These are phyloP conservation scores for Gossypium armourianum DNA, from an alignment of 441 rosid genomes.

Conservation along the genomic window DNA sequence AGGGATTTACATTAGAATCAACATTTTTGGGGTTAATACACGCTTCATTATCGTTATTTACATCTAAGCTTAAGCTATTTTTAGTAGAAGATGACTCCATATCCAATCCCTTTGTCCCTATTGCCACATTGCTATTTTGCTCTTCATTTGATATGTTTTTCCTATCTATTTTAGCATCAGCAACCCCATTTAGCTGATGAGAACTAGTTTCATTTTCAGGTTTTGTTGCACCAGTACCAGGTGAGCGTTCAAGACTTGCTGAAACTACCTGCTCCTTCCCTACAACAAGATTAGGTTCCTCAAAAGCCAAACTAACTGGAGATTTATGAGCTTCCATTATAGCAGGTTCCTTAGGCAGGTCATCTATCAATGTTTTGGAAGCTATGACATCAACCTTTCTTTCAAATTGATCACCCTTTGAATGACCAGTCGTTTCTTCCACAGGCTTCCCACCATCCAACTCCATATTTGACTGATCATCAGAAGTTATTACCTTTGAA, in stretches of 20 bases:
- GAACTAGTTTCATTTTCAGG: slow-evolving; percentile 31
- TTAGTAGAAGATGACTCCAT: slow-evolving; percentile 60
- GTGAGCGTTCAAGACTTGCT: slow-evolving; percentile 29
- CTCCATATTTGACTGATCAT: slow-evolving; percentile 36
- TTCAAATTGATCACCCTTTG: slow-evolving; percentile 30
- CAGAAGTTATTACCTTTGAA: slow-evolving; percentile 35
- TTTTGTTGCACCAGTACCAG: slow-evolving; percentile 30
- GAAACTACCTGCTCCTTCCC: slow-evolving; percentile 36
- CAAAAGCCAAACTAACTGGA: slow-evolving; percentile 24
- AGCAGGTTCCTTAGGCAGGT: slow-evolving; percentile 23
- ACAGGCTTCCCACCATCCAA: slow-evolving; percentile 36
- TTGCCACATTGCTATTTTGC: slow-evolving; percentile 28
- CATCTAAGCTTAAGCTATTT: slow-evolving; percentile 40
- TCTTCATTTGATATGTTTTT: slow-evolving; percentile 32
- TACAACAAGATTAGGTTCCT: slow-evolving; percentile 29
- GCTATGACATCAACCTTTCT: slow-evolving; percentile 33
- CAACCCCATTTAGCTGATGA: slow-evolving; percentile 36
- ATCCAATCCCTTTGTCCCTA: slow-evolving; percentile 42
- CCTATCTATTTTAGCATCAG: slow-evolving; percentile 31
- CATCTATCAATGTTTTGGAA: background rate
- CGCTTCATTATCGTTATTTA: slow-evolving; percentile 38
- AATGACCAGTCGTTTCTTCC: slow-evolving; percentile 26
- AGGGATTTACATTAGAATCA: slow-evolving; percentile 34
- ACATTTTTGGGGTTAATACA: slow-evolving; percentile 28
- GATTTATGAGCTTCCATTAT: slow-evolving; percentile 27